Evolutionary conservation across 78 protist species (phyloP).

Genomic region (Guillardia theta): DNA sequence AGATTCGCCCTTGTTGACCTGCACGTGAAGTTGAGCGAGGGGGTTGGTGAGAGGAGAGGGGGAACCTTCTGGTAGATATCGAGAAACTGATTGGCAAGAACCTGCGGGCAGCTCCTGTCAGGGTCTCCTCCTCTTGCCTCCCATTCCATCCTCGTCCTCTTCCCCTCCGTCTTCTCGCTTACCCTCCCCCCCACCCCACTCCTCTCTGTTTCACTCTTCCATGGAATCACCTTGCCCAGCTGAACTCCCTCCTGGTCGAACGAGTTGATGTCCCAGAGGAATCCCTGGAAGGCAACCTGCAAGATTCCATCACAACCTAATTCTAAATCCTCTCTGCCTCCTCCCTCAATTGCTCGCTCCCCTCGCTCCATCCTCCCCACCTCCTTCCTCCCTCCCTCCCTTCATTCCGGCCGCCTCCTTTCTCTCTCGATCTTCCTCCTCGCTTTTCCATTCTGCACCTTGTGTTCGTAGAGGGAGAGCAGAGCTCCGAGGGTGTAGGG

Average conservation of each 20-base stretch:
- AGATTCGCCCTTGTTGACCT: not conserved
- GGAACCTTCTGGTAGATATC: not conserved
- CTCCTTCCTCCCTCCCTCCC: not conserved
- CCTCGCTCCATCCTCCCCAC: not conserved
- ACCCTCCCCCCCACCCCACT: not conserved
- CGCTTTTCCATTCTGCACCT: not conserved
- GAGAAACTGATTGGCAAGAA: not conserved
- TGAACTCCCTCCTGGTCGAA: slow-evolving; percentile 98
- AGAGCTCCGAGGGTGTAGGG: slow-evolving; percentile 23
- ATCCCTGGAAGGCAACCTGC: slow-evolving; percentile 91
- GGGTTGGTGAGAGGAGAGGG: not conserved
- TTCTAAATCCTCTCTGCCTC: not conserved
- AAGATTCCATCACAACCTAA: no score
- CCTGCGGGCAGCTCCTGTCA: not conserved
- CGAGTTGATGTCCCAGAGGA: slow-evolving; percentile 92
- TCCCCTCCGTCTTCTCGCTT: not conserved
- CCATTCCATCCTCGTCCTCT: not conserved
- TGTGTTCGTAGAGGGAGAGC: slow-evolving; percentile 31
- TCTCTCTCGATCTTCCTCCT: not conserved
- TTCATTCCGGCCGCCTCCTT: not conserved
- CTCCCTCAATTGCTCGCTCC: not conserved
- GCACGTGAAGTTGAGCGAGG: not conserved
- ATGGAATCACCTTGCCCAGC: slow-evolving; percentile 85
- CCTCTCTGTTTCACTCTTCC: not conserved
- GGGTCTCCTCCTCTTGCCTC: not conserved